These are phyloP conservation scores for Tuctoria greenei DNA, from an alignment of 176 grass and related monocot species.

Conservation along the genomic window DNA sequence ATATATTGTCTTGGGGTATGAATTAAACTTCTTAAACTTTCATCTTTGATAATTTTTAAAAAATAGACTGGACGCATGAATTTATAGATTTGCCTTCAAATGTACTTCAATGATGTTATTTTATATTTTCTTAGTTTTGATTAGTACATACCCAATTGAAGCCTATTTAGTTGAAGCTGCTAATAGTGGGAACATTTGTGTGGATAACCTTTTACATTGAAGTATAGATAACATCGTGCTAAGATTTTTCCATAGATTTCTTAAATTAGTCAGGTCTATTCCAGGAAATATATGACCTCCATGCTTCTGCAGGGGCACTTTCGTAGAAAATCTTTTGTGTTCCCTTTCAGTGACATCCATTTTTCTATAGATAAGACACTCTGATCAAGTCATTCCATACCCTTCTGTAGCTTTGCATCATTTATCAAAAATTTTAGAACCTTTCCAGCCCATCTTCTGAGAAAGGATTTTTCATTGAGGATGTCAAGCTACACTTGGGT, in stretches of 20 bases:
- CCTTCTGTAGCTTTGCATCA: background rate
- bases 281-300: background rate
- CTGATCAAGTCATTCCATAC: background rate
- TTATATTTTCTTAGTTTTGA: no score
- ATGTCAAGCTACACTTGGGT: background rate
- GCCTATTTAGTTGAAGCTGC: background rate
- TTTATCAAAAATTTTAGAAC: background rate
- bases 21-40: no score
- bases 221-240: background rate
- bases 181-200: background rate
- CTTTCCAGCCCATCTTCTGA: background rate
- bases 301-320: background rate
- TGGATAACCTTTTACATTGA: background rate
- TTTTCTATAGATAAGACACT: background rate
- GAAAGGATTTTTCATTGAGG: background rate
- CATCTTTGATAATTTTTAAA: no score
- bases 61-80: no score
- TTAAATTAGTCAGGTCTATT: background rate
- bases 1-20: no score
- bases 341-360: background rate
- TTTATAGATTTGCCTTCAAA: background rate
- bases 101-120: background rate
- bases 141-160: background rate
- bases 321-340: background rate
- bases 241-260: background rate